Evolutionary conservation across 441 rosid species (phyloP), one percentile per base, ranked within the genome.

Genomic region (Gossypium davidsonii): DNA sequence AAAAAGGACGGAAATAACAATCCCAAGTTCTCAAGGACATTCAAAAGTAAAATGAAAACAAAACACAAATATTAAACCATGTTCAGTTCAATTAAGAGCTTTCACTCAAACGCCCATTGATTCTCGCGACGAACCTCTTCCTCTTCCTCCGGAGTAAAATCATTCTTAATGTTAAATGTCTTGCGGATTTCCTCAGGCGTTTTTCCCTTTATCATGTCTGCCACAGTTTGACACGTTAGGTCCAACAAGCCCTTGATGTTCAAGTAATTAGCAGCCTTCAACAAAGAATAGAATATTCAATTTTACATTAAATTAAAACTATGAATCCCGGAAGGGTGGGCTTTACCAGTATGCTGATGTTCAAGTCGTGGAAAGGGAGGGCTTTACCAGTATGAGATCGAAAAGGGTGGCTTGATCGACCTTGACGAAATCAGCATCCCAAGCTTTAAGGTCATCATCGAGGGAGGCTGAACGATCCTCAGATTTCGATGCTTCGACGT

Each of bases 321-420:
- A 25, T 3, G 51, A 60, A 73, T 18, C 46, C 18, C 8, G 1
- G 52, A 72, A 37, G 21, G 20, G 25, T 18, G 11, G 17, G 52
- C 8, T 63, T 3, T 51, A 86, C 88, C 83, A 84, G 20, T 72
- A 81, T 81, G 65, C 39, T 34, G 39, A 34, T 34, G 9, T 34
- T 34, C 39, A 61, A 28, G 7, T 25, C 46, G 49, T 4, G n/a
- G 60, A 44, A 62, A 34, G 21, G 20, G 25, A 31, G 11, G 17
- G 63, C 4, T 63, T 3, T 51, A 86, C 86, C 83, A 84, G 20
- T 70, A 81, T 81, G 65, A 86, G 87, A 42, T 86, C 90, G 34
- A 84, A 86, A 51, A 86, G 87, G 14, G 86, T 82, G 14, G 72
- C 70, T 80, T 81, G 86, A 15, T 88, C 90, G 15, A 86, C 90